These are phyloP conservation scores for Ophiostoma novo-ulmi DNA, from an alignment of 2,329 filamentous ascomycete species.

Conservation along the genomic window DNA sequence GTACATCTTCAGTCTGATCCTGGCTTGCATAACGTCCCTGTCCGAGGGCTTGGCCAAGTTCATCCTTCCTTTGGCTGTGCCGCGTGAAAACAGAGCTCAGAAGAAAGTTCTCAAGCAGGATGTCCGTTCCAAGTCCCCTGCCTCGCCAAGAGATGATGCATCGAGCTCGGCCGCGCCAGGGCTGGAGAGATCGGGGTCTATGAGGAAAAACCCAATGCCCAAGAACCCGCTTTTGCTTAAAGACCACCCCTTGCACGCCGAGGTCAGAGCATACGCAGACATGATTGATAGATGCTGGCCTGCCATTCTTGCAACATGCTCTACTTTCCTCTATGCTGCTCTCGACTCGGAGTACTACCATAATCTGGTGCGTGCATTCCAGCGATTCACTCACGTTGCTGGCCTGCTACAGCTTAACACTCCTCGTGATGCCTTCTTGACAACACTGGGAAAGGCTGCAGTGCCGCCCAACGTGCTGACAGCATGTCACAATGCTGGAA, in stretches of 20 bases:
- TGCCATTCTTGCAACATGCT: conserved; percentile 87
- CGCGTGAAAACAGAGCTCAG: conserved; percentile 57
- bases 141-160: conserved; percentile 29
- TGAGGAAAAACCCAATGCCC: conserved; percentile 70
- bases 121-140: conserved; percentile 41
- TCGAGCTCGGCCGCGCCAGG: conserved; percentile 26
- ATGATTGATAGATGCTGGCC: conserved; percentile 95
- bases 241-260: conserved; percentile 63
- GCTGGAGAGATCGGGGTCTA: conserved; percentile 59
- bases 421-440: conserved; percentile 88
- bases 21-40: conserved; percentile 83
- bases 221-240: conserved; percentile 75
- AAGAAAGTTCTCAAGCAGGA: conserved; percentile 46
- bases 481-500: conserved; percentile 50
- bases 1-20: conserved; percentile 83
- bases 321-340: conserved; percentile 87
- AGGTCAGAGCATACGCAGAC: conserved; percentile 70
- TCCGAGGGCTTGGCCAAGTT: conserved; percentile 93
- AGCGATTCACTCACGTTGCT: conserved; percentile 91
- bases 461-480: conserved; percentile 75
- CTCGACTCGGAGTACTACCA: conserved; percentile 94
- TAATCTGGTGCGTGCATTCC: conserved; percentile 82
- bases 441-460: conserved; percentile 86
- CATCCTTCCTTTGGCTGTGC: conserved; percentile 82
- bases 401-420: conserved; percentile 79